Evolutionary conservation across 2,329 filamentous ascomycete genomes (phyloP), one percentile per base, ranked within the genome.

Genomic region (Penicillium sp.): DNA sequence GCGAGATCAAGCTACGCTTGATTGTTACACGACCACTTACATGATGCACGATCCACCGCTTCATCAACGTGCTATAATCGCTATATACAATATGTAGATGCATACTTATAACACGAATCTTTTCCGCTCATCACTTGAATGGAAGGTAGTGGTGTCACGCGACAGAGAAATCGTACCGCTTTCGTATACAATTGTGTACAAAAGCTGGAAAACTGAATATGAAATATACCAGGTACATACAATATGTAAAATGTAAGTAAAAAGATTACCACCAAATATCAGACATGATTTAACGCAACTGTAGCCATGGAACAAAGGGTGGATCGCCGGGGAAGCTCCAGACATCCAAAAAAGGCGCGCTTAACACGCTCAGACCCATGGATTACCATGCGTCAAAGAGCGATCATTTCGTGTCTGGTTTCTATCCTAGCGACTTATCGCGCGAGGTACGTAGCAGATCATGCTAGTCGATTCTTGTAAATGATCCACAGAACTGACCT

Each of bases 241-340:
- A 23, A 23, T 23, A 23, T 2, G 15, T 27, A 7, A 27, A 1
- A 24, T 9, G 12, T n/a, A 32, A 20, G 18, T 4, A 28, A 27
- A 42, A 6, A 12, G 12, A 29, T 10, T 13, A 8, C 18, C 9
- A 28, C 18, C 42, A 20, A 46, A 51, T 42, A 31, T 49, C 37
- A 15, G 44, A 52, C 29, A 40, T 33, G 6, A 35, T 43, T 52
- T 46, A 44, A 43, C 29, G 35, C 44, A 47, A 20, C 18, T 41
- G 33, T 40, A 54, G 15, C 49, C 47, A 50, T 49, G 50, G 52
- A 46, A 49, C 45, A 33, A 27, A 32, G 23, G 40, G 41, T 54
- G 43, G 54, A 52, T 53, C 49, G 18, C 24, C 9, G 41, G 42
- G 46, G 51, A 43, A 47, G 25, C 25, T 27, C 25, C 13, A 20